Conservation (phyloP, 1,284 basidiomycete genomes). For the Trametes hirsuta region DNA sequence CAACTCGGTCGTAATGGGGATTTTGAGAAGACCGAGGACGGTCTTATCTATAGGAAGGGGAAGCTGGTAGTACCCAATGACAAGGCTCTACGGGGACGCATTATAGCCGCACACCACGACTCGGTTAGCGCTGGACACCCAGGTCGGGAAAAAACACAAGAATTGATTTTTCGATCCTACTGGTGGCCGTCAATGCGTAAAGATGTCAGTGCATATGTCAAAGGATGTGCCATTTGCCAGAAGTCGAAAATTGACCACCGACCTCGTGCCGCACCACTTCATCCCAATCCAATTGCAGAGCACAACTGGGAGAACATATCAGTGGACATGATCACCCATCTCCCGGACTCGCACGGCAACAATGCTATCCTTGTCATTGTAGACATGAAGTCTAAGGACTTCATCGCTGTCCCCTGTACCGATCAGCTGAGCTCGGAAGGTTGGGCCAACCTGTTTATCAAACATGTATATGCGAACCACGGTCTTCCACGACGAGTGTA, state of each 20-base stretch:
- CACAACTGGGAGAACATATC: constrained; percentile 26
- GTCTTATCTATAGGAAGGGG: constrained; percentile 12
- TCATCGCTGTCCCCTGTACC: constrained; percentile 35
- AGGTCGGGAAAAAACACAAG: constrained; percentile 7
- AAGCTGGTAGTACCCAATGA: constrained; percentile 3
- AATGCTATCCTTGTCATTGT: constrained; percentile 41
- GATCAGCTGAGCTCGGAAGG: constrained; percentile 1
- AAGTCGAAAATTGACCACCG: constrained; percentile 34
- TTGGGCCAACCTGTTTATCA: constrained; percentile 4
- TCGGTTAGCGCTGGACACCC: constrained; percentile 7
- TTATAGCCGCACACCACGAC: constrained; percentile 10
- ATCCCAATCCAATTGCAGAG: constrained; percentile 6
- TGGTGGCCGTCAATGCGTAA: constrained; percentile 43
- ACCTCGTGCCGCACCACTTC: constrained; percentile 10
- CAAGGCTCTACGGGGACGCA: neutral
- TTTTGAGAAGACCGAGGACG: constrained; percentile 9
- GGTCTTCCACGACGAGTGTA: constrained; percentile 36
- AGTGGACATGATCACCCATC: constrained; percentile 41
- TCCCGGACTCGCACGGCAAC: constrained; percentile 36
- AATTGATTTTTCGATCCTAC: constrained; percentile 5
- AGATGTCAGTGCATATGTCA: constrained; percentile 38
- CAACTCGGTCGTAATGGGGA: neutral
- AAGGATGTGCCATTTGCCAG: constrained; percentile 44
- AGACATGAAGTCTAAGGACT: constrained; percentile 23
- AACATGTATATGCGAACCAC: constrained; percentile 29